Conservation (phyloP, 306 rosid species). For the Trifolium fragiferum region DNA sequence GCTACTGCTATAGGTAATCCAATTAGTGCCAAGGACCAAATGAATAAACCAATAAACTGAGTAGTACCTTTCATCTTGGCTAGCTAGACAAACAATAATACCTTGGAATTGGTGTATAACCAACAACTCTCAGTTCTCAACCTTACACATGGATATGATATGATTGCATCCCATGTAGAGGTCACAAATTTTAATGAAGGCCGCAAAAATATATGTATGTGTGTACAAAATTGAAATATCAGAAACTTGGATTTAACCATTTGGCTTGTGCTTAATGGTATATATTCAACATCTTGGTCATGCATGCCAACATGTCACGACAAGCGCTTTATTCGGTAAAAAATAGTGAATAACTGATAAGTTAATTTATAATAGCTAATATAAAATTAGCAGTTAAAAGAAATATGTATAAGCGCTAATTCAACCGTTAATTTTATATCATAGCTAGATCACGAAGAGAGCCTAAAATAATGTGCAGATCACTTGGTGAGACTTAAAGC, state of each 20-base stretch:
- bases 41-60: slow-evolving; percentile 26
- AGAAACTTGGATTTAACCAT: slow-evolving; percentile 15
- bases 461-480: neutral
- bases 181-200: neutral
- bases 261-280: slow-evolving; percentile 2
- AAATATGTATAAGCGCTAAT: too few species aligned
- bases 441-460: neutral
- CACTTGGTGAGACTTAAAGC: too few species aligned
- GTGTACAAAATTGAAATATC: neutral
- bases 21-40: slow-evolving; percentile 36
- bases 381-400: too few species aligned
- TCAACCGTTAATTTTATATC: too few species aligned
- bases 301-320: too few species aligned
- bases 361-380: too few species aligned
- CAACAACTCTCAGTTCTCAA: neutral
- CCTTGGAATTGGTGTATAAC: neutral
- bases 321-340: too few species aligned
- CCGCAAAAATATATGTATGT: neutral
- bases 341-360: too few species aligned
- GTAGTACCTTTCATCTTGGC: slow-evolving; percentile 21
- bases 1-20: slow-evolving; percentile 11
- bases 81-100: slow-evolving; percentile 3
- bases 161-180: neutral
- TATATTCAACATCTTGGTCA: neutral
- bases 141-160: neutral